These are phyloP conservation scores for Pseudogymnoascus sp. DNA, from an alignment of 2,329 filamentous ascomycete genomes.

Conservation along the genomic window DNA sequence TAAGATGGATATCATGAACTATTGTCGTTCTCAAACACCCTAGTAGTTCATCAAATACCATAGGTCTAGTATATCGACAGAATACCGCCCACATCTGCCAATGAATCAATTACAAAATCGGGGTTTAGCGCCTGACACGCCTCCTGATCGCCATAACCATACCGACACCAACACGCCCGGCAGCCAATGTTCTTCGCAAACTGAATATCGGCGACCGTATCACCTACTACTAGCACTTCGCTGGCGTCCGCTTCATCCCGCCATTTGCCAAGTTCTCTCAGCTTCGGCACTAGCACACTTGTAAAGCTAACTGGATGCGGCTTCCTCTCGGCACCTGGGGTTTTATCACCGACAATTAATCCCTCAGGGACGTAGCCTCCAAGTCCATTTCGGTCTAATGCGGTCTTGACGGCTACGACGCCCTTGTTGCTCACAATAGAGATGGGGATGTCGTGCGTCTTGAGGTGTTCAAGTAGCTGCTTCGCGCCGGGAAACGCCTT, in stretches of 20 bases:
- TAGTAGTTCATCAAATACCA: too few relatives aligned
- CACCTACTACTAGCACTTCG: conserved; percentile 16
- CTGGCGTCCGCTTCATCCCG: background rate
- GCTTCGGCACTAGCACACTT: conserved; percentile 14
- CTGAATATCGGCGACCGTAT: conserved; percentile 16
- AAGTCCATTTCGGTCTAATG: conserved; percentile 12
- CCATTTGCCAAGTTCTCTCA: background rate
- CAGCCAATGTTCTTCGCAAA: conserved; percentile 17
- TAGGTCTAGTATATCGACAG: too few relatives aligned
- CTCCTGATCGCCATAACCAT: conserved; percentile 4
- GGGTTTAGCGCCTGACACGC: too few relatives aligned
- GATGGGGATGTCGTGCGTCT: conserved; percentile 3
- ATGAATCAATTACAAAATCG: too few relatives aligned
- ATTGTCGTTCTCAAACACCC: too few relatives aligned
- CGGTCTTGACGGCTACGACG: conserved; percentile 12
- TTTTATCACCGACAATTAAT: conserved; percentile 17
- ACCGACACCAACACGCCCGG: conserved; percentile 14
- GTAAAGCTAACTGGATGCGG: conserved; percentile 14
- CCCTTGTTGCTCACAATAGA: conserved; percentile 18
- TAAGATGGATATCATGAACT: too few relatives aligned
- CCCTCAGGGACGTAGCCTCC: conserved; percentile 7
- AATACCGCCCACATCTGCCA: too few relatives aligned
- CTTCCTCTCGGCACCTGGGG: conserved; percentile 15
- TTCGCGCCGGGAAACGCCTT: conserved; percentile 12
- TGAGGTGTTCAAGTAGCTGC: conserved; percentile 12